Conservation (phyloP, 352 stramenopile genomes). For the Pythium folliculosum region DNA sequence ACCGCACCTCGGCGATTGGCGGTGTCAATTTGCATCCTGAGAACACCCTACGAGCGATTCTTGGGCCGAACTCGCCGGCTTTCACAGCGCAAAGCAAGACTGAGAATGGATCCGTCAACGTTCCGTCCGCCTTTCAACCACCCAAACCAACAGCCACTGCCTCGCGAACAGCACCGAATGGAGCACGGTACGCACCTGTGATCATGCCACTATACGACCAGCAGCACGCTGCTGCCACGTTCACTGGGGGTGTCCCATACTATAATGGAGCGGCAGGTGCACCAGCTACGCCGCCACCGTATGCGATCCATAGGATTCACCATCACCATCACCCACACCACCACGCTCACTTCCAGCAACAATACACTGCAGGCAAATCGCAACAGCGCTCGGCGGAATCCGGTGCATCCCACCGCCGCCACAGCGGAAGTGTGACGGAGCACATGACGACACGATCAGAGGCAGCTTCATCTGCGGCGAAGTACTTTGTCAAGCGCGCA, state of each 20-base stretch:
- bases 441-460: constrained; percentile 63
- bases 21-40: constrained; percentile 76
- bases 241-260: constrained; percentile 12
- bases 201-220: constrained; percentile 23
- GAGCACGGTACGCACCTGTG: constrained; percentile 2
- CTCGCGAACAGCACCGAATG: background rate
- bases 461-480: constrained; percentile 40
- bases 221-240: constrained; percentile 4
- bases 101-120: background rate
- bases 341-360: constrained; percentile 28
- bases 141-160: constrained; percentile 7
- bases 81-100: constrained; percentile 22
- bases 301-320: constrained; percentile 27
- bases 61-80: constrained; percentile 54
- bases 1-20: constrained; percentile 54
- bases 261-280: background rate
- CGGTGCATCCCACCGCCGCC: constrained; percentile 37
- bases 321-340: constrained; percentile 23
- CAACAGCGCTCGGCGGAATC: constrained; percentile 27
- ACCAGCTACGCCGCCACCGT: constrained; percentile 10
- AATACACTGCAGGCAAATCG: constrained; percentile 23
- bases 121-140: constrained; percentile 9
- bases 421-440: constrained; percentile 76
- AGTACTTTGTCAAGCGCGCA: constrained; percentile 46
- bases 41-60: constrained; percentile 76